A percentile compares a stretch with the other conserved stretches of the same genome.
Conservation (phyloP, 768 basidiomycete species). For the Epithele typhae region DNA sequence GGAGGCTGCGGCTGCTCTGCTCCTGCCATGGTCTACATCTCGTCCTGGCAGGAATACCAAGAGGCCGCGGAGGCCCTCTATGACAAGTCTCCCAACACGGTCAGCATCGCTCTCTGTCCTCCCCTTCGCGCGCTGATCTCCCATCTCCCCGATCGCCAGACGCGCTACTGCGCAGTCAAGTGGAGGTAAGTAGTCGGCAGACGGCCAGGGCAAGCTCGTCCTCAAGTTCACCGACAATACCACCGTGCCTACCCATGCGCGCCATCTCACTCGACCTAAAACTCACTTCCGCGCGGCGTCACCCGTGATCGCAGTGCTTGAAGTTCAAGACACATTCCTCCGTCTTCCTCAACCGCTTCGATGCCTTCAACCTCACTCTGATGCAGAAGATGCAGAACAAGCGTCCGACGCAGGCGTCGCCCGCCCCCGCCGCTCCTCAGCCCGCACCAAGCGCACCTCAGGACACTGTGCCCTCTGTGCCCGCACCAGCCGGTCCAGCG, state of each 20-base stretch:
- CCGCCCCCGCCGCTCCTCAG: constrained; percentile 8
- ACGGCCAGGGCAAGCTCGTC: constrained; percentile 63
- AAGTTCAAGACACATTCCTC: constrained; percentile 96
- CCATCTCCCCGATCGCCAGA: constrained; percentile 52
- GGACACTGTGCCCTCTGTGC: constrained; percentile 11
- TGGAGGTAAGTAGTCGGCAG: constrained; percentile 78
- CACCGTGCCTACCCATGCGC: constrained; percentile 58
- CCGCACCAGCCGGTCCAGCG: constrained; percentile 34
- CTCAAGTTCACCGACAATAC: constrained; percentile 92
- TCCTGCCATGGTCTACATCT: constrained; percentile 81
- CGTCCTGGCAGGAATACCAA: constrained; percentile 86
- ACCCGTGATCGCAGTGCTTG: constrained; percentile 60
- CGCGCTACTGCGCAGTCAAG: constrained; percentile 89
- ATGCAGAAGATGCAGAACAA: constrained; percentile 83
- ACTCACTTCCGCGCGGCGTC: too few species aligned
- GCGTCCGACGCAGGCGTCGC: constrained; percentile 16
- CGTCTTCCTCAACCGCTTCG: constrained; percentile 95
- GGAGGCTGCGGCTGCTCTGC: too few species aligned
- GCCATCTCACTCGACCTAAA: too few species aligned
- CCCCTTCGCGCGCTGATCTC: not conserved
- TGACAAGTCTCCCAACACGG: constrained; percentile 70
- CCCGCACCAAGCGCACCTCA: not conserved
- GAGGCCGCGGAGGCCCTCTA: constrained; percentile 88
- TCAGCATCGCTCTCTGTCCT: constrained; percentile 29
- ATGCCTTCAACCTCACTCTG: constrained; percentile 80